Evolutionary conservation across 2,329 filamentous ascomycete species (phyloP).

Genomic region (Pezicula carpinea): DNA sequence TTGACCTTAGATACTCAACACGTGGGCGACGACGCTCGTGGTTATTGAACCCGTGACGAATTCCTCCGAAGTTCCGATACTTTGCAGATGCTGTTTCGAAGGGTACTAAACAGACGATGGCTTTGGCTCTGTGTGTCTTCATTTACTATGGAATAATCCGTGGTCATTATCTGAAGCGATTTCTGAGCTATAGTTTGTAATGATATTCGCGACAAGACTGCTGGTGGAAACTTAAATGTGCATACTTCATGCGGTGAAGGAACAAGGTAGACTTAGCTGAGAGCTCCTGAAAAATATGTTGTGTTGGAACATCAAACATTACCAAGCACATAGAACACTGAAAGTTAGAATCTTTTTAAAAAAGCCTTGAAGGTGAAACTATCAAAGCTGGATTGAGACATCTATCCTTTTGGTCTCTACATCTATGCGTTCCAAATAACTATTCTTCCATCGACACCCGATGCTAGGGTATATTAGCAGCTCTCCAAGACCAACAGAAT

Average conservation of each 20-base stretch:
- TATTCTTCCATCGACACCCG: conserved; percentile 76
- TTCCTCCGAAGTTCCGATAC: conserved; percentile 4
- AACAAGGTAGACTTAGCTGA: conserved; percentile 4
- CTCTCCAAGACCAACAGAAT: conserved; percentile 21
- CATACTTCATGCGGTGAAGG: conserved; percentile 3
- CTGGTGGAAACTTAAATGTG: neutral
- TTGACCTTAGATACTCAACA: neutral
- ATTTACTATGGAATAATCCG: no score
- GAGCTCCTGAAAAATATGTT: conserved; percentile 2
- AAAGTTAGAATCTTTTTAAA: no score
- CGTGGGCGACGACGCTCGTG: neutral
- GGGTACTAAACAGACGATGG: no score
- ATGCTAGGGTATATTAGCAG: conserved; percentile 47
- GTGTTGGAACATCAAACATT: no score
- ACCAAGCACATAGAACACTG: neutral
- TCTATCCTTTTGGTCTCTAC: conserved; percentile 11
- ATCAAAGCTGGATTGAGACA: conserved; percentile 9
- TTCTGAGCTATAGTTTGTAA: no score
- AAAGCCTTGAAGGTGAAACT: neutral
- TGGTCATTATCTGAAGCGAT: no score
- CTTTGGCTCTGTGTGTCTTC: no score
- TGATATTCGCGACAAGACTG: neutral
- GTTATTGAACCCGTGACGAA: conserved; percentile 6
- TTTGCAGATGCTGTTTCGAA: neutral
- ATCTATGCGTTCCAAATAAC: conserved; percentile 69